These are phyloP conservation scores for Botrytis medusae DNA, from an alignment of 2,329 filamentous ascomycete species.

Conservation along the genomic window DNA sequence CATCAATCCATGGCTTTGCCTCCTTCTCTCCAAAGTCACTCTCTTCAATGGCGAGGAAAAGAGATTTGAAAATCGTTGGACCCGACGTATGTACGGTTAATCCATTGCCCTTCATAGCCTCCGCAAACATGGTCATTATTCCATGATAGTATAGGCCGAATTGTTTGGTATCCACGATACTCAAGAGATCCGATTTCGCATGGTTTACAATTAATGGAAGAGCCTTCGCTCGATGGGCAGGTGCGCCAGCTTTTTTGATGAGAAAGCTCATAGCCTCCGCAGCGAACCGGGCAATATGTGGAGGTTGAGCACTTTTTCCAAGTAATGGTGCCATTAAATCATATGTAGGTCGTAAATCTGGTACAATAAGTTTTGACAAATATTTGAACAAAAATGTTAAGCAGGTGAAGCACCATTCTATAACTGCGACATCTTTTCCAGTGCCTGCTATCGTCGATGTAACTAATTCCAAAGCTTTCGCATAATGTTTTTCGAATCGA, in stretches of 20 bases:
- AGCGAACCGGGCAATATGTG: constrained; percentile 86
- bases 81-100: constrained; percentile 60
- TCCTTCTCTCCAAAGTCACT: constrained; percentile 50
- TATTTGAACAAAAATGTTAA: constrained; percentile 98
- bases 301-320: constrained; percentile 77
- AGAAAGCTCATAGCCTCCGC: constrained; percentile 95
- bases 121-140: constrained; percentile 87
- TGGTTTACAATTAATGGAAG: constrained; percentile 70
- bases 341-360: constrained; percentile 81
- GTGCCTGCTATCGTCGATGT: constrained; percentile 73
- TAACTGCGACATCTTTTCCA: constrained; percentile 78
- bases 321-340: constrained; percentile 80
- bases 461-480: constrained; percentile 70
- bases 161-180: constrained; percentile 53
- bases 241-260: constrained; percentile 80
- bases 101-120: constrained; percentile 69
- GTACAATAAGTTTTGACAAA: constrained; percentile 80
- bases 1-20: constrained; percentile 54
- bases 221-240: constrained; percentile 72
- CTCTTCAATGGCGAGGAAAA: constrained; percentile 48
- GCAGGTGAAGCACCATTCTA: constrained; percentile 95
- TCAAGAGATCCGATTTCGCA: constrained; percentile 66
- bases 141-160: constrained; percentile 77
- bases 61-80: constrained; percentile 51
- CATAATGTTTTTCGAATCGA: constrained; percentile 86